phyloP scores from a whole-genome alignment of 2,329 filamentous ascomycete genomes.

The Fusarium drepaniforme region DNA sequence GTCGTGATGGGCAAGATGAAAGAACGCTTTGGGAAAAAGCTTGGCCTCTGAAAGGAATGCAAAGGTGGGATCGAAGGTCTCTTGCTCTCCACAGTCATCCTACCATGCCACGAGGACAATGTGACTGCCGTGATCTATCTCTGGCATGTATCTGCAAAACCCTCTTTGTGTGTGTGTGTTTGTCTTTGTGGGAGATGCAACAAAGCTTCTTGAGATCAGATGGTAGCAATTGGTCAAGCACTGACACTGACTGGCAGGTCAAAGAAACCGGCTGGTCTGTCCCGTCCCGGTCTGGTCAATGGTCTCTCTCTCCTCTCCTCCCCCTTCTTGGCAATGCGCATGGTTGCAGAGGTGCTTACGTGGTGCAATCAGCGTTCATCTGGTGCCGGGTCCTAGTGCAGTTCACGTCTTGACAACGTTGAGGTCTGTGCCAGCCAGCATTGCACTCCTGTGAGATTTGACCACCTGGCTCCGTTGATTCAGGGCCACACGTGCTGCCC shows the following conservation, averaged over 20 bases:
- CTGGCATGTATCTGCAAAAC: conserved; percentile 7
- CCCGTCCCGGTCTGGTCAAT: conserved; percentile 1
- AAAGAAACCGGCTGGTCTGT: neutral
- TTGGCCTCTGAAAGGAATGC: conserved; percentile 23
- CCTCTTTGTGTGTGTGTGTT: conserved; percentile 3
- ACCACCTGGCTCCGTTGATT: conserved; percentile 14
- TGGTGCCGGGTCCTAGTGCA: conserved; percentile 10
- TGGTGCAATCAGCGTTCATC: conserved; percentile 23
- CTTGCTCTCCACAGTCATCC: conserved; percentile 12
- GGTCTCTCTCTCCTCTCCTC: neutral
- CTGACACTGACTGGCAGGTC: neutral
- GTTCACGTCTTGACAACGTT: conserved; percentile 25
- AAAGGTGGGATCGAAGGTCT: conserved; percentile 22
- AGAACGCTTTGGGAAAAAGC: conserved; percentile 31
- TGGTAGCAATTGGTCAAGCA: conserved; percentile 16
- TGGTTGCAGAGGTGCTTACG: conserved; percentile 31
- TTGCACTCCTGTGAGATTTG: conserved; percentile 14
- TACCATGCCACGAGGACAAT: conserved; percentile 5
- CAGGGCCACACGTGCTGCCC: neutral
- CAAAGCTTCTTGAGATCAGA: conserved; percentile 13
- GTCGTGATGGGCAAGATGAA: conserved; percentile 25
- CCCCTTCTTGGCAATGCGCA: conserved; percentile 18
- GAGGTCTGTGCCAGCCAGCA: neutral
- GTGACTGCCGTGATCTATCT: conserved; percentile 10
- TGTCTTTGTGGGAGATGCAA: conserved; percentile 2